phyloP scores from a whole-genome alignment of 2,329 filamentous ascomycete species.

The Colletotrichum magnum region DNA sequence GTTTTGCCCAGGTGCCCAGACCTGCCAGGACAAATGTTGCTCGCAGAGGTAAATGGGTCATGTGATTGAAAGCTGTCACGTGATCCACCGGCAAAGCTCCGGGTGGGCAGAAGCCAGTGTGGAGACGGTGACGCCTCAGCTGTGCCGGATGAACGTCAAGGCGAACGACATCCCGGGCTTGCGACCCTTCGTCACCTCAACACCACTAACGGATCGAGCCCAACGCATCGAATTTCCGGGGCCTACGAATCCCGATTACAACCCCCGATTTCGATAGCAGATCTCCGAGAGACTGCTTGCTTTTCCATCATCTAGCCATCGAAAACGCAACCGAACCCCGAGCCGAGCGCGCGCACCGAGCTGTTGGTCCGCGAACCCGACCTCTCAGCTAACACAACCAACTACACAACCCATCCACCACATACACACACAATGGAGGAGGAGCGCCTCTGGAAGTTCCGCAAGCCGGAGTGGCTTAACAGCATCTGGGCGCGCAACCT shows the following conservation, averaged over 20 bases:
- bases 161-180: constrained; percentile 21
- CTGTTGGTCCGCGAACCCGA: not conserved
- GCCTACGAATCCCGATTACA: not conserved
- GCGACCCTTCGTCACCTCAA: constrained; percentile 11
- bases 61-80: not conserved
- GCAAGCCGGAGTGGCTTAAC: constrained; percentile 76
- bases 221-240: not conserved
- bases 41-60: constrained; percentile 1
- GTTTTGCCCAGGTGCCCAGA: constrained; percentile 14
- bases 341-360: constrained; percentile 28
- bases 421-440: constrained; percentile 66
- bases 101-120: constrained; percentile 20
- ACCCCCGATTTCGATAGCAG: not conserved
- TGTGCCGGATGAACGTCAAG: constrained; percentile 40
- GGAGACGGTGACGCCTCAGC: constrained; percentile 40
- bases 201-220: constrained; percentile 11
- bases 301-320: not conserved
- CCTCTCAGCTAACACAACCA: no score
- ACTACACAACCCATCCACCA: constrained; percentile 7
- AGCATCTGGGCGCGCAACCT: constrained; percentile 74
- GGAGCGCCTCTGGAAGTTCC: constrained; percentile 77
- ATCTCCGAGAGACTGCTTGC: constrained; percentile 4
- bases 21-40: not conserved
- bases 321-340: constrained; percentile 5
- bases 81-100: not conserved